phyloP scores from a whole-genome alignment of 345 rosid species.

The Trapa incisa region DNA sequence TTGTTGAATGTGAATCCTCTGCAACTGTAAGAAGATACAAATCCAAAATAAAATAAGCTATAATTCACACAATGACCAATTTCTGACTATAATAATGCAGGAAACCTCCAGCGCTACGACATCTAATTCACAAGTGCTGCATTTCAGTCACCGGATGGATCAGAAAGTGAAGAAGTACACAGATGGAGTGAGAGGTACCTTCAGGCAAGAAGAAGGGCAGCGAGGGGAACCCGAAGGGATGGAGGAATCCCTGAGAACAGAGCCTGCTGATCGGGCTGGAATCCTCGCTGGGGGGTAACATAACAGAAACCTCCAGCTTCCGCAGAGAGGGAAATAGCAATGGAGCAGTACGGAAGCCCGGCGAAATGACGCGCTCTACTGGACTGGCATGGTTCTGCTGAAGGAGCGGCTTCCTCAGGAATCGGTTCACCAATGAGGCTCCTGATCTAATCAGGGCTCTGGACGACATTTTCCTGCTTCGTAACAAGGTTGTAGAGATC shows the following conservation, averaged over 20 bases:
- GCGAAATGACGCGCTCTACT: slow-evolving; percentile 15
- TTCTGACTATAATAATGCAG: not conserved
- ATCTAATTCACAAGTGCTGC: not conserved
- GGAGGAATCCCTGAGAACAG: slow-evolving; percentile 35
- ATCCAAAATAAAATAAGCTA: not conserved
- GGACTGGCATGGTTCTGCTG: slow-evolving; percentile 19
- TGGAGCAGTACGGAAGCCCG: slow-evolving; percentile 27
- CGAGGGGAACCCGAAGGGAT: slow-evolving; percentile 77
- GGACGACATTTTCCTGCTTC: slow-evolving; percentile 37
- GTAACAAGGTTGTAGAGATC: not conserved
- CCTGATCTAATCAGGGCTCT: slow-evolving; percentile 58
- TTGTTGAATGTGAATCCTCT: slow-evolving; percentile 46
- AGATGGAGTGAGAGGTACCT: slow-evolving; percentile 26
- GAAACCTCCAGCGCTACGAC: not conserved
- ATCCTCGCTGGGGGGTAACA: slow-evolving; percentile 33
- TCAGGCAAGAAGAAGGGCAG: slow-evolving; percentile 80
- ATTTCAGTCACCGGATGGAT: not conserved
- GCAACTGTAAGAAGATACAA: slow-evolving; percentile 6
- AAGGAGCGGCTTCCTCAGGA: slow-evolving; percentile 25
- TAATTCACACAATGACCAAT: not conserved
- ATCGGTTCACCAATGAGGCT: slow-evolving; percentile 46
- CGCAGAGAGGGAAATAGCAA: slow-evolving; percentile 50
- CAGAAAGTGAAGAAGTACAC: not conserved
- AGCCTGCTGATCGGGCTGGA: slow-evolving; percentile 18
- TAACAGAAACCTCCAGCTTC: slow-evolving; percentile 25